phyloP scores from a whole-genome alignment of 177 flowering plant species.

The Vitis hybrid region DNA sequence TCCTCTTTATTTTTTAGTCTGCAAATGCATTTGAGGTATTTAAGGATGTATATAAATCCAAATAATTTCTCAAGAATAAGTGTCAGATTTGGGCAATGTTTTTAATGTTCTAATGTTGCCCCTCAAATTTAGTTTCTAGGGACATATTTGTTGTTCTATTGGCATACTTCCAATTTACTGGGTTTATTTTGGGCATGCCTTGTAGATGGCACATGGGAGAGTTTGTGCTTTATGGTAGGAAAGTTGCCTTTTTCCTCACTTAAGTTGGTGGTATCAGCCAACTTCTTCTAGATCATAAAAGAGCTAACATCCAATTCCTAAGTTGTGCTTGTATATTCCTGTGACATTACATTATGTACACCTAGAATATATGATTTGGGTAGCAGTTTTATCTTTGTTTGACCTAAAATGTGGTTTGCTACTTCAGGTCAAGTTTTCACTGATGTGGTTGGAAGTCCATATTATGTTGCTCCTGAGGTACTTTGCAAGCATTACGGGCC shows the following conservation, averaged over 20 bases:
- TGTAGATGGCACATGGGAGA: no score
- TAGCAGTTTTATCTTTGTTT: background rate
- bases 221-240: background rate
- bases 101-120: no score
- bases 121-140: no score
- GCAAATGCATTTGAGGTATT: background rate
- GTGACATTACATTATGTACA: background rate
- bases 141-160: background rate
- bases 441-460: slow-evolving; percentile 99
- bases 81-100: no score
- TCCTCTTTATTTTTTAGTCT: background rate
- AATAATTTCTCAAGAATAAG: no score
- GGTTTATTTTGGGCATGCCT: background rate
- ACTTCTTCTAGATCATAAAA: background rate
- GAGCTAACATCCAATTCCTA: background rate
- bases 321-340: background rate
- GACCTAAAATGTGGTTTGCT: slow-evolving; percentile 3
- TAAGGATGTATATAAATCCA: background rate
- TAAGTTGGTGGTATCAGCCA: background rate
- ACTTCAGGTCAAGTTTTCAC: slow-evolving; percentile 82
- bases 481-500: slow-evolving; percentile 97
- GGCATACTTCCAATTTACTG: background rate
- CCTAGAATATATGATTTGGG: background rate
- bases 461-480: slow-evolving; percentile 99
- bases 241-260: background rate